Percentiles rank a stretch among this genome's conserved stretches.
These are phyloP conservation scores for Mytilinidion resinicola DNA, from an alignment of 495 filamentous ascomycete species.

Conservation along the genomic window DNA sequence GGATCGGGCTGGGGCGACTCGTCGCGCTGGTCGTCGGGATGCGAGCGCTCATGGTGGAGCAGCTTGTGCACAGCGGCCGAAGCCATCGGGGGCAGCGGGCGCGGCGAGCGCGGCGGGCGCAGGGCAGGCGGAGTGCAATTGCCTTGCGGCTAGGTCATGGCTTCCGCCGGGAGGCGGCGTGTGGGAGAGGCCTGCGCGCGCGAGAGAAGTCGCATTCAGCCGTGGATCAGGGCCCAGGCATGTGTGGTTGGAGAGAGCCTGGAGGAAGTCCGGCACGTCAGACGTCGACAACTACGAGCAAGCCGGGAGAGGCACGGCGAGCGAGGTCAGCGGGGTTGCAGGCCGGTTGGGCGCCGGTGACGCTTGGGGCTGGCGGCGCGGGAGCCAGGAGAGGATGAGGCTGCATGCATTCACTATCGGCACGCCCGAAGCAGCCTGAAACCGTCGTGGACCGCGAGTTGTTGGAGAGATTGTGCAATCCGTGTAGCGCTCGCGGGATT, in stretches of 20 bases:
- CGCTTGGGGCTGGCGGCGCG: neutral
- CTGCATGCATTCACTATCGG: too few species aligned
- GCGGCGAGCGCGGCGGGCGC: neutral
- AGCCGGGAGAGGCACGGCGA: too few species aligned
- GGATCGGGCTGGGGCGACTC: neutral
- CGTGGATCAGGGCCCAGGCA: slow-evolving; percentile 22
- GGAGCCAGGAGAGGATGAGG: neutral
- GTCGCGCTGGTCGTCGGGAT: slow-evolving; percentile 3
- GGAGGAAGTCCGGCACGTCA: slow-evolving; percentile 2
- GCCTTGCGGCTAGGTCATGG: neutral
- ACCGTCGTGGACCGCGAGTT: too few species aligned
- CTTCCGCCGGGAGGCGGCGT: too few species aligned
- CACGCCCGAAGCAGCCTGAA: too few species aligned
- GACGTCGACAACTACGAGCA: too few species aligned
- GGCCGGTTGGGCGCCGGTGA: neutral
- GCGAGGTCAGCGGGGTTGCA: slow-evolving; percentile 2
- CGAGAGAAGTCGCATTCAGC: slow-evolving; percentile 18
- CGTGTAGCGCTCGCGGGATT: too few species aligned
- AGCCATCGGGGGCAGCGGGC: slow-evolving; percentile 17
- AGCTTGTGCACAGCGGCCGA: slow-evolving; percentile 19
- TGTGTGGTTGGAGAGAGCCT: slow-evolving; percentile 1
- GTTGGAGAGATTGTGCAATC: too few species aligned
- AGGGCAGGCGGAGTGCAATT: neutral
- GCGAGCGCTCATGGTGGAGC: slow-evolving; percentile 8
- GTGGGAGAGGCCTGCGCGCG: slow-evolving; percentile 3